phyloP scores from a whole-genome alignment of 2,329 filamentous ascomycete genomes.

The Fusarium bactridioides region DNA sequence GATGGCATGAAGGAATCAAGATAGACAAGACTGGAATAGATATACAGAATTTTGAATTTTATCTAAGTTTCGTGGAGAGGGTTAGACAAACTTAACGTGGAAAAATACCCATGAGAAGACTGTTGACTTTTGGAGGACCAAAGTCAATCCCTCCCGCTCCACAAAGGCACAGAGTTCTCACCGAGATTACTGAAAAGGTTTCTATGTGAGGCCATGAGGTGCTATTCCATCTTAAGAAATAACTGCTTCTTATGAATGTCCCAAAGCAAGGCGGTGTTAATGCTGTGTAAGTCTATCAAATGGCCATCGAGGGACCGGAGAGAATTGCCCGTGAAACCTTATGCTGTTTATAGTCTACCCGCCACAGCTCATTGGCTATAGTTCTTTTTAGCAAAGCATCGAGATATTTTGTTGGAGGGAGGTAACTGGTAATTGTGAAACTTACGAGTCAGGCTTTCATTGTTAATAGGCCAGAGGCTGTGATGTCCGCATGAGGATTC shows the following conservation, averaged over 20 bases:
- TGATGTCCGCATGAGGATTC: too few species aligned
- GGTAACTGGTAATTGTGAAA: background rate
- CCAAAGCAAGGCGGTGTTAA: background rate
- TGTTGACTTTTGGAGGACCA: too few species aligned
- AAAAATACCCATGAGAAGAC: background rate
- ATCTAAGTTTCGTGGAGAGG: background rate
- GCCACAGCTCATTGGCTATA: background rate
- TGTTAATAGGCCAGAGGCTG: background rate
- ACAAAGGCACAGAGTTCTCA: background rate
- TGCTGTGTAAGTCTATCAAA: background rate
- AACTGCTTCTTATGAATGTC: rapidly evolving
- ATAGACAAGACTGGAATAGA: rapidly evolving
- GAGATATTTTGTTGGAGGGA: too few species aligned
- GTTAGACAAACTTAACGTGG: rapidly evolving
- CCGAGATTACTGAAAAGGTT: too few species aligned
- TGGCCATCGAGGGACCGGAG: background rate
- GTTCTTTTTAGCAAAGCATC: background rate
- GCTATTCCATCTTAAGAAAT: too few species aligned
- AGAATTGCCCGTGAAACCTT: background rate
- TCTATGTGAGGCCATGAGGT: too few species aligned
- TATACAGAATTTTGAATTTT: background rate
- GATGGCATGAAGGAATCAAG: background rate
- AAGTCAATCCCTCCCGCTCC: background rate
- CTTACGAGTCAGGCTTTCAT: background rate
- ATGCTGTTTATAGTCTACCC: rapidly evolving